phyloP scores from a whole-genome alignment of 352 stramenopile genomes.

The Globisporangium splendens region DNA sequence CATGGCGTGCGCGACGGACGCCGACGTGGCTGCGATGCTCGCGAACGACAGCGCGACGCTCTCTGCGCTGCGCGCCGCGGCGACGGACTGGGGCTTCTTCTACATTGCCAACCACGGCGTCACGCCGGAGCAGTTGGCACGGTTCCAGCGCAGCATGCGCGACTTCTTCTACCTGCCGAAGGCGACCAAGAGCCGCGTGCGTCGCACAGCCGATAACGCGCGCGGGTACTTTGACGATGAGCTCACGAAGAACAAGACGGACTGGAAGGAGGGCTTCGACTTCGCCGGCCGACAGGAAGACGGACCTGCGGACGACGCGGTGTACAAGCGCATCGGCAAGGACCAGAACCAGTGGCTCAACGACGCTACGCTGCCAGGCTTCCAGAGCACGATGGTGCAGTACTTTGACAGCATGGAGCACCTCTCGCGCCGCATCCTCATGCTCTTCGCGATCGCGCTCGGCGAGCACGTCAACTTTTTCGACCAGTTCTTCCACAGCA shows the following conservation, averaged over 20 bases:
- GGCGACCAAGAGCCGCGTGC: slow-evolving; percentile 49
- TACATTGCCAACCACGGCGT: slow-evolving; percentile 88
- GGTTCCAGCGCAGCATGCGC: slow-evolving; percentile 62
- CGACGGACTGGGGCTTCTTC: slow-evolving; percentile 90
- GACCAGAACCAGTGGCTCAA: slow-evolving; percentile 85
- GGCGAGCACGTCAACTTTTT: slow-evolving; percentile 51
- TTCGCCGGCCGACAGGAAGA: slow-evolving; percentile 42
- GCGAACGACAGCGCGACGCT: slow-evolving; percentile 27
- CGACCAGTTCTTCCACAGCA: slow-evolving; percentile 52
- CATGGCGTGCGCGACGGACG: slow-evolving; percentile 33
- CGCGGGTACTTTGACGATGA: slow-evolving; percentile 93
- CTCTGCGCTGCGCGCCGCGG: slow-evolving; percentile 41
- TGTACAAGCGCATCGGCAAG: slow-evolving; percentile 64
- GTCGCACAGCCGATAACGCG: slow-evolving; percentile 77
- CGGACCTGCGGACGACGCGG: slow-evolving; percentile 27
- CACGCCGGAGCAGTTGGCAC: slow-evolving; percentile 45
- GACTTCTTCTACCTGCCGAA: slow-evolving; percentile 83
- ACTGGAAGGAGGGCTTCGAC: slow-evolving; percentile 92
- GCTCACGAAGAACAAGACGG: slow-evolving; percentile 90
- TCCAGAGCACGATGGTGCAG: slow-evolving; percentile 40
- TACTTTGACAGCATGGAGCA: slow-evolving; percentile 55
- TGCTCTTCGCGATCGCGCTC: slow-evolving; percentile 56
- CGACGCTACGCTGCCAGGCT: slow-evolving; percentile 40
- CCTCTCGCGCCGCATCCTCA: slow-evolving; percentile 48
- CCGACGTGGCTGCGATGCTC: slow-evolving; percentile 27